Conservation (phyloP, 148 eudicot species). For the Camellia lanceoleosa region DNA sequence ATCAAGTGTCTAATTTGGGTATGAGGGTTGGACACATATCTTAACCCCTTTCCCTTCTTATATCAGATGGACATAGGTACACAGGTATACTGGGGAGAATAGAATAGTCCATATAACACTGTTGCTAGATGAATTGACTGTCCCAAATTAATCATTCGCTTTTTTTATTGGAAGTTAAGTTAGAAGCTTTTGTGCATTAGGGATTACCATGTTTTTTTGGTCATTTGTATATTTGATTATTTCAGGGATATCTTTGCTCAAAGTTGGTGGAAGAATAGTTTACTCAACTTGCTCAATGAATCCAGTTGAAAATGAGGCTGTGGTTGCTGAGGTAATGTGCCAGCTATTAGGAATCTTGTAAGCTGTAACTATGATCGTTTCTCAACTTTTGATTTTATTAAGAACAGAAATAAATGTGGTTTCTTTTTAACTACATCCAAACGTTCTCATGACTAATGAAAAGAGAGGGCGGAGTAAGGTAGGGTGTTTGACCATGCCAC, state of each 20-base stretch:
- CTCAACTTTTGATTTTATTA: background rate
- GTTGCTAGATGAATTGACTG: background rate
- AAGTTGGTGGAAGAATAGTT: conserved; percentile 93
- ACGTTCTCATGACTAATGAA: background rate
- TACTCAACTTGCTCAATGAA: conserved; percentile 99
- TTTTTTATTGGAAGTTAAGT: background rate
- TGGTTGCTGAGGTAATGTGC: conserved; percentile 78
- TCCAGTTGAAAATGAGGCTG: conserved; percentile 99
- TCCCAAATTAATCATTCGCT: background rate
- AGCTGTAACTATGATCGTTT: background rate
- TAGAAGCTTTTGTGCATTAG: background rate
- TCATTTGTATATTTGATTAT: conserved; percentile 6
- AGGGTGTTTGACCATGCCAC: conserved; percentile 1
- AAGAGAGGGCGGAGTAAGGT: background rate
- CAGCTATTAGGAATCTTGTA: background rate
- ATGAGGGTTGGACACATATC: no score
- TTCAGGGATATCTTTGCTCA: conserved; percentile 79
- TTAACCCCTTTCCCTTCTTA: no score
- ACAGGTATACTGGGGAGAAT: no score
- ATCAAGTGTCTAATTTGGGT: no score
- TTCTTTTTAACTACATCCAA: background rate
- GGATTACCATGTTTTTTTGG: background rate
- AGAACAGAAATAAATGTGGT: background rate
- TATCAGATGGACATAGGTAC: no score
- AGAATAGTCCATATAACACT: background rate